phyloP scores from a whole-genome alignment of 2,329 filamentous ascomycete genomes.

The Aplosporella prunicola region DNA sequence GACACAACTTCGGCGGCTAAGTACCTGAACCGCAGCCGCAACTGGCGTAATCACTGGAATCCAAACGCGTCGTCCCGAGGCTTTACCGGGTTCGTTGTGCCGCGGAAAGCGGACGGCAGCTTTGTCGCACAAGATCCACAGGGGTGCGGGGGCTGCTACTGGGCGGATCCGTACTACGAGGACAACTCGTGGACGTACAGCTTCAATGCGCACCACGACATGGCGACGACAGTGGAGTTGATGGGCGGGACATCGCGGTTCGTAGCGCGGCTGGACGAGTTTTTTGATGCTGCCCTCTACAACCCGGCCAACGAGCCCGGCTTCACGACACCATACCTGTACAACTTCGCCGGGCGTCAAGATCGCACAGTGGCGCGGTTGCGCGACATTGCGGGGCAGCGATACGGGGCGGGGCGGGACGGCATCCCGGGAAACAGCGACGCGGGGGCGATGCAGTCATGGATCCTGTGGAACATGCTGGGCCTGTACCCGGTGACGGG shows the following conservation, averaged over 20 bases:
- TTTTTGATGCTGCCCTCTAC: constrained; percentile 52
- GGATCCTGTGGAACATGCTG: constrained; percentile 40
- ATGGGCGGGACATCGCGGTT: constrained; percentile 49
- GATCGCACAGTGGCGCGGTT: constrained; percentile 51
- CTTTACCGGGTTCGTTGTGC: constrained; percentile 58
- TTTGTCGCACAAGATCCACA: constrained; percentile 44
- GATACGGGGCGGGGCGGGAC: constrained; percentile 45
- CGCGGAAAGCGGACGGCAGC: constrained; percentile 41
- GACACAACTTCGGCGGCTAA: constrained; percentile 43
- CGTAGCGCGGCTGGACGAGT: constrained; percentile 48
- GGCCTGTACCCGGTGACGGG: constrained; percentile 60
- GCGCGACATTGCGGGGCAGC: constrained; percentile 49
- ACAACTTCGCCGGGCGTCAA: constrained; percentile 56
- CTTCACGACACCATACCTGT: constrained; percentile 60
- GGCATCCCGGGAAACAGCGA: constrained; percentile 64
- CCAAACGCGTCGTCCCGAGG: constrained; percentile 45
- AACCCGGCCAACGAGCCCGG: constrained; percentile 59
- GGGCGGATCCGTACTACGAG: constrained; percentile 53
- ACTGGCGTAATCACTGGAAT: constrained; percentile 69
- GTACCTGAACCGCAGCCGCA: constrained; percentile 54
- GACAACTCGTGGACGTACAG: constrained; percentile 54
- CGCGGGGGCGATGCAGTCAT: constrained; percentile 64
- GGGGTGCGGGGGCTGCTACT: constrained; percentile 55
- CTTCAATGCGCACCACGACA: constrained; percentile 60
- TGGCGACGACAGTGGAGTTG: constrained; percentile 44